Evolutionary conservation across 129 eudicot species (phyloP), one percentile per base, ranked within the genome.

Genomic region (Oenanthe sinensis): DNA sequence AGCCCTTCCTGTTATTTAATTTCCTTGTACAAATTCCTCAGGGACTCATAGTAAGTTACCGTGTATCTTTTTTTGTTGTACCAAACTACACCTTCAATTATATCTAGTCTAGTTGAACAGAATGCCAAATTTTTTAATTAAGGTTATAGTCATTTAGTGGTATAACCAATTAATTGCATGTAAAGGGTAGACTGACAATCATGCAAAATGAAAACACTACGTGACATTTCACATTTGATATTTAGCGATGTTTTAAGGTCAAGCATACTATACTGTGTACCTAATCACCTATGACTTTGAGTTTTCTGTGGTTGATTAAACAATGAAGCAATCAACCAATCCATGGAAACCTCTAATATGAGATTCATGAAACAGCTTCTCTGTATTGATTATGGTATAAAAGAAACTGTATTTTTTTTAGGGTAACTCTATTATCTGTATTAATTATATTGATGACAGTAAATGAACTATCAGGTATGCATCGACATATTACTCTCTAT

Each of bases 281-380:
- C 70, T 8, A 3, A 19, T 71, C 47, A 20, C 13, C 67, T 28
- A 65, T 28, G 40, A 28, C 6, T 65, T 24, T 65, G 19, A 65
- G 81, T 82, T 65, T 26, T 28, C 36, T 33, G 36, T 33, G 36
- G 36, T 33, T 0, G 36, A 33, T 33, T 33, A 33, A 33, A 33
- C 36, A 33, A 33, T 33, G 36, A 33, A 33, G 36, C 36, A 33
- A 33, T 33, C 36, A 33, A 33, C 36, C 36, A 33, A 30, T 65
- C 83, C 79, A n/a, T n/a, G n/a, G 40, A 26, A 4, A 30, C 71
- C 71, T 65, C 71, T 65, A 28, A 30, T 28, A 65, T 65, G 30
- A 45, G 40, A 33, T 6, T 17, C 16, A 62, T 79, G 60, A 54
- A n/a, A 58, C 50, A 33, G 36, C 36, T 83, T 92, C 79, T 83